Conservation (phyloP, 23 red algal genomes). For the Chondrus crispus region DNA sequence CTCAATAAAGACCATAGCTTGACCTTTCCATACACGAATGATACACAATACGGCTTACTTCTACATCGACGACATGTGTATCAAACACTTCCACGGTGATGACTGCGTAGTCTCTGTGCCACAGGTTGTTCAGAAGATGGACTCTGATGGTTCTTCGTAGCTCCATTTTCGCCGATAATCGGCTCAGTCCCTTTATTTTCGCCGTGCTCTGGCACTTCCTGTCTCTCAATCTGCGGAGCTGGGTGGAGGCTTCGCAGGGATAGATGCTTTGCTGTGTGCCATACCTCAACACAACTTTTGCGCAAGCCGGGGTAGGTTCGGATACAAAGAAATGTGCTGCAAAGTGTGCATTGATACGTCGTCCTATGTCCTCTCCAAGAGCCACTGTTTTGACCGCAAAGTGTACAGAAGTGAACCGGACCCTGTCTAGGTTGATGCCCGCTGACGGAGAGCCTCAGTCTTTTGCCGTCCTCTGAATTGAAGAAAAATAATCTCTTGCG, state of each 20-base stretch:
- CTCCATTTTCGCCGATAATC: background rate
- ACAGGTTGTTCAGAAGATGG: background rate
- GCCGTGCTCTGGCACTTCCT: background rate
- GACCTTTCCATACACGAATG: background rate
- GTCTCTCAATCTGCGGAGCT: background rate
- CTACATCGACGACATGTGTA: background rate
- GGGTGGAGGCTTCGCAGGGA: background rate
- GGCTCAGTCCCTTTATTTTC: background rate
- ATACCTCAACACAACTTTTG: background rate
- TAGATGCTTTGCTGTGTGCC: background rate
- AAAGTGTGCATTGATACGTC: background rate
- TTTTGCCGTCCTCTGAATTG: background rate
- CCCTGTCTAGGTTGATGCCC: background rate
- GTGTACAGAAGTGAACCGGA: background rate
- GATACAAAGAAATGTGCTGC: background rate
- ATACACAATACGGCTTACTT: background rate
- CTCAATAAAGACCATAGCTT: background rate
- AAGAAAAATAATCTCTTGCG: background rate
- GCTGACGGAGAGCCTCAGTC: background rate
- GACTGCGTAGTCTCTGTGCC: background rate
- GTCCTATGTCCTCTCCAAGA: slow-evolving; percentile 2
- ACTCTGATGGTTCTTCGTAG: background rate
- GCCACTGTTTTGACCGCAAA: background rate
- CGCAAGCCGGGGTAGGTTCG: background rate
- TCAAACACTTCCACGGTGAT: background rate